Base-by-base conservation (phyloP, 2,329 filamentous ascomycete genomes). In the Penicillium sp. region DNA sequence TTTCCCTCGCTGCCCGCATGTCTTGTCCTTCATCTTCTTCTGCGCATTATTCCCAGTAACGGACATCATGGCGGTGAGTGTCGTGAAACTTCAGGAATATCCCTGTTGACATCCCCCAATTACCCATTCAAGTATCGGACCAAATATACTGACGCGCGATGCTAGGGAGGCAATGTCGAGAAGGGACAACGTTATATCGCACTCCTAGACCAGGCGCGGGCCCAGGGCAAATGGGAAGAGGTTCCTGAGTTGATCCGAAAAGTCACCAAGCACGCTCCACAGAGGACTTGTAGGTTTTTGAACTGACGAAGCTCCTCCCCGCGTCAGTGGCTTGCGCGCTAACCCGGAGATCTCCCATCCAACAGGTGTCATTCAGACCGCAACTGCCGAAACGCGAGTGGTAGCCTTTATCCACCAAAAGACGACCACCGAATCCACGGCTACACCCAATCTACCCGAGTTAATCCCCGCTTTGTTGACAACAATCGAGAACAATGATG, bases 201-300 rank as follows among this genome's bases (percentile, higher is more conserved):
- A 72, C 86, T 87, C 76, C 85, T 99, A 70, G 91, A 98, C 74
- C 84, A 88, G 66, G 92, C 92, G 64, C 89, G 95, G 70, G 96
- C 92, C 76, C 88, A 93, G 69, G 92, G 90, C 52, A 88, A 88
- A 74, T 99, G 95, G 95, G 82, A 87, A 65, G 86, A 90, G 29
- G 84, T 98, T 29, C 91, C 91, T 26, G 93, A 98, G 78, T 84
- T 96, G 62, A 88, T 95, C 68, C 87, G 93, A 73, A 99, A 99
- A 78, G 85, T 98, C 69, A 90, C 89, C 70, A 98, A 99, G 77
- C 93, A 99, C 83, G 91, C 92, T 67, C 89, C 92, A 42, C 85
- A 90, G 60, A 86, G 91, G 75, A 85, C 85, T 77, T 96, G 93
- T 97, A 88, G 72, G 60, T 46, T 55, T 47, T 31, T 56, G 25